Evolutionary conservation across 768 basidiomycete genomes (phyloP), one percentile per base, ranked within the genome.

Genomic region (Mycena capillaripes): DNA sequence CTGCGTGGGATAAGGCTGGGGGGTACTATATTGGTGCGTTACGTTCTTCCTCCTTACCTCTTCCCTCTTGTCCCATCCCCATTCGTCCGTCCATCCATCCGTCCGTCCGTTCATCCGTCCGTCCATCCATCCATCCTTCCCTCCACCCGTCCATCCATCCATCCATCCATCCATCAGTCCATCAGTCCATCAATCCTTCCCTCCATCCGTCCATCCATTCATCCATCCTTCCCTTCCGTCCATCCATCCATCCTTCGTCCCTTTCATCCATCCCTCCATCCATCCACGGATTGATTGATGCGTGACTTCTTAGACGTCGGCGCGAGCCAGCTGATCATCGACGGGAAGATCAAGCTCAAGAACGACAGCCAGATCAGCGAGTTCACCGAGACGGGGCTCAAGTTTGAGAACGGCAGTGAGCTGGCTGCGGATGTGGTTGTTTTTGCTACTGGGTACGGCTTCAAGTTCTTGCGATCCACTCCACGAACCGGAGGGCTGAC

Each of bases 271-370:
- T 38, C 14, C 1, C 38, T 38, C n/a, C n/a, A n/a, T 38, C 7
- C 38, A 11, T 38, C 4, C 16, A 2, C 38, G 38, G 11, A 16
- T 38, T 38, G 11, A 38, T 11, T 38, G 38, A 38, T 38, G 16
- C 38, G 16, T 8, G 38, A 16, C 16, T 38, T 21, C 19, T 12
- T 17, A 90, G 90, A 91, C 75, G 87, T 87, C 55, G 92, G 91
- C 67, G 89, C 87, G 7, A 87, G 87, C 68, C 86, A 90, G 77
- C 82, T 89, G 70, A 89, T 93, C 72, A 85, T 88, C 30, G 89
- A 92, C 72, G 89, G 91, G n/a, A 90, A 92, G 78, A 92, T 93
- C 82, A 92, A 92, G 78, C 82, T 93, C 73, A 93, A 93, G 82
- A 90, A 86, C 78, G 91, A 90, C 70, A 82, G 84, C 61, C 80